phyloP scores from a whole-genome alignment of 1,284 basidiomycete genomes.

The Irpex sp. region DNA sequence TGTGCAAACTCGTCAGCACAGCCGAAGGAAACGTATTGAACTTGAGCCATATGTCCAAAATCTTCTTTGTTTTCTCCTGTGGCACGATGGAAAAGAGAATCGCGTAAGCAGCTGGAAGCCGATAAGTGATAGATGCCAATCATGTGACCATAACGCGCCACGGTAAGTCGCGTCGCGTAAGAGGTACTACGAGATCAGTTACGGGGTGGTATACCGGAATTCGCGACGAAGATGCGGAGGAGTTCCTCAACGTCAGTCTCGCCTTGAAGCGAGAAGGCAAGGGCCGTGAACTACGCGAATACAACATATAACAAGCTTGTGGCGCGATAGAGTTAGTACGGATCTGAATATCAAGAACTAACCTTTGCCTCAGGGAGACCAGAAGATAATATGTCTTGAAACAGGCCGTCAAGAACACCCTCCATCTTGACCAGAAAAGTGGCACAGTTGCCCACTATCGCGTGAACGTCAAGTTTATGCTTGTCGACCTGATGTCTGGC shows the following conservation, averaged over 20 bases:
- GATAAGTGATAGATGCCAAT: constrained; percentile 5
- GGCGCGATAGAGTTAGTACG: not conserved
- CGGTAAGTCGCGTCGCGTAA: constrained; percentile 5
- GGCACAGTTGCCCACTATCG: constrained; percentile 66
- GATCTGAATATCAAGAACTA: constrained; percentile 36
- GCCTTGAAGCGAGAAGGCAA: constrained; percentile 7
- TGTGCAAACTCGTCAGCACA: constrained; percentile 64
- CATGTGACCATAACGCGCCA: constrained; percentile 17
- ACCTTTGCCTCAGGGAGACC: constrained; percentile 77
- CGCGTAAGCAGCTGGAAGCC: not conserved
- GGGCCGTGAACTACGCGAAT: constrained; percentile 10
- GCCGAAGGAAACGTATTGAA: constrained; percentile 77
- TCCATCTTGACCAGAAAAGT: constrained; percentile 86
- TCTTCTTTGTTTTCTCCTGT: constrained; percentile 93
- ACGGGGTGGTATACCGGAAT: not conserved
- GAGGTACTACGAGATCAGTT: not conserved
- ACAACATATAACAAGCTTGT: constrained; percentile 16
- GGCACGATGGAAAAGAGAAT: constrained; percentile 4
- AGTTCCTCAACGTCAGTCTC: not conserved
- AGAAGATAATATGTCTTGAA: constrained; percentile 72
- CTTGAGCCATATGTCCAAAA: constrained; percentile 93
- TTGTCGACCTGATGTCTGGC: constrained; percentile 71
- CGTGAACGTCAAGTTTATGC: constrained; percentile 52
- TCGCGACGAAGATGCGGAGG: constrained; percentile 1
- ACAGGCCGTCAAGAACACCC: constrained; percentile 79